phyloP scores from a whole-genome alignment of 768 basidiomycete genomes.

The Rhodotorula babjevae region DNA sequence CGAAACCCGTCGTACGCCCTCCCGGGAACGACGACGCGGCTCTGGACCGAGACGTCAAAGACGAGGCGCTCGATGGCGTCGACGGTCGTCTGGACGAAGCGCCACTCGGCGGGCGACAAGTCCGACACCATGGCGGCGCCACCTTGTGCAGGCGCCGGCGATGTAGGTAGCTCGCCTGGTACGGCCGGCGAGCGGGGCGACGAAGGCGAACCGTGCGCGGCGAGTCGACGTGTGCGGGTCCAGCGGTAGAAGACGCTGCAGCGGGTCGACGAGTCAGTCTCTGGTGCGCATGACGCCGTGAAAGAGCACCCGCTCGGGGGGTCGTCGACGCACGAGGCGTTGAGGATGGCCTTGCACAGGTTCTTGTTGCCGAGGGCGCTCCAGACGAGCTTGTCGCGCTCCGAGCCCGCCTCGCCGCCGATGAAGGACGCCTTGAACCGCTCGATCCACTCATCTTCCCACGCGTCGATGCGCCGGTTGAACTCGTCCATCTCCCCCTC shows the following conservation, averaged over 20 bases:
- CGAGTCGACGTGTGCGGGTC: not conserved
- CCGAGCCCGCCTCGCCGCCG: not conserved
- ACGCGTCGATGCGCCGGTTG: not conserved
- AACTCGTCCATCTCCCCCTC: not conserved
- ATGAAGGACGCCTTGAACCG: not conserved
- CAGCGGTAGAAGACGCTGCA: slow-evolving; percentile 13
- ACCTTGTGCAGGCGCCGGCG: too few relatives aligned
- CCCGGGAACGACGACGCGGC: not conserved
- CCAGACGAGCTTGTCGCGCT: not conserved
- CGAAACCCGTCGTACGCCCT: not conserved
- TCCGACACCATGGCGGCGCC: not conserved
- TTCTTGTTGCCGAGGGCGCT: not conserved
- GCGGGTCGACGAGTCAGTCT: not conserved
- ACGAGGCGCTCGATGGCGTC: slow-evolving; percentile 1
- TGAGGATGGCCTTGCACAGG: not conserved
- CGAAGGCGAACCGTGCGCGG: not conserved
- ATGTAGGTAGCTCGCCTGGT: not conserved
- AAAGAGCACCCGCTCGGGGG: not conserved
- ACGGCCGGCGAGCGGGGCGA: not conserved
- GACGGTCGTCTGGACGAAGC: not conserved
- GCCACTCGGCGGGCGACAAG: slow-evolving; percentile 4
- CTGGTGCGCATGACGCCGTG: not conserved
- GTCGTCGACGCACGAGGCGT: not conserved
- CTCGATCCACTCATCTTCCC: slow-evolving; percentile 3
- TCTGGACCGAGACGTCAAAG: not conserved